Base-by-base conservation (phyloP, 306 rosid genomes). In the Oemleria cerasiformis region DNA sequence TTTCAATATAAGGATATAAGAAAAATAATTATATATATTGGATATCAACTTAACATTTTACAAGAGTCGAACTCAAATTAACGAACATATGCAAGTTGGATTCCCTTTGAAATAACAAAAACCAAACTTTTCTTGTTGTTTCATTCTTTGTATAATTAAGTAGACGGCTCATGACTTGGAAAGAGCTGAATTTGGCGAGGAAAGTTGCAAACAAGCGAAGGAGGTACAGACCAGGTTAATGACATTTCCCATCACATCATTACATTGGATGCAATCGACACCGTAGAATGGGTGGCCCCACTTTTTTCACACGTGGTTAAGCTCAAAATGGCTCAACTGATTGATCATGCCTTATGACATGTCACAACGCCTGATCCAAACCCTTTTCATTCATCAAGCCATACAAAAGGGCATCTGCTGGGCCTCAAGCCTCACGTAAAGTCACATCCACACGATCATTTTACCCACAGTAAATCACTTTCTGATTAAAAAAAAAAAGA, bases 361-460 rank as follows among this genome's bases (percentile, higher is more conserved):
- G 64, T 69, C 73, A 15, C 64, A 40, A 14, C 34, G 14, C 20
- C 5, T 70, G 55, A 43, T 70, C 74, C 10, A 70, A 43, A 20
- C 44, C 55, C 9, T 0, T 51, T 54, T 6, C 17, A 21, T 54
- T 69, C 23, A 54, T 70, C 44, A 3, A 43, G 49, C 56, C 45
- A 50, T 16, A 10, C 74, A 43, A 21, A 15, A 4, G 9, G 64
- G 16, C 74, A 5, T 30, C 8, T 41, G 42, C 64, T 10, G 0
- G 65, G 15, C 8, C 45, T 14, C 66, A 5, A 9, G 5, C 20
- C 63, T 41, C 42, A 55, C 47, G 73, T 55, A 55, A 70, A 40
- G 73, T 55, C 74, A 55, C 65, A 21, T 70, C 65, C 53, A 55
- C 65, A 55, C 1, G 56, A 41, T 25, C 74, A 41, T 15, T 57